A percentile compares a stretch with the other conserved stretches of the same genome.
Evolutionary conservation across 371 early-diverging fungal species (phyloP).

Genomic region (Syncephalastrum monosporum): DNA sequence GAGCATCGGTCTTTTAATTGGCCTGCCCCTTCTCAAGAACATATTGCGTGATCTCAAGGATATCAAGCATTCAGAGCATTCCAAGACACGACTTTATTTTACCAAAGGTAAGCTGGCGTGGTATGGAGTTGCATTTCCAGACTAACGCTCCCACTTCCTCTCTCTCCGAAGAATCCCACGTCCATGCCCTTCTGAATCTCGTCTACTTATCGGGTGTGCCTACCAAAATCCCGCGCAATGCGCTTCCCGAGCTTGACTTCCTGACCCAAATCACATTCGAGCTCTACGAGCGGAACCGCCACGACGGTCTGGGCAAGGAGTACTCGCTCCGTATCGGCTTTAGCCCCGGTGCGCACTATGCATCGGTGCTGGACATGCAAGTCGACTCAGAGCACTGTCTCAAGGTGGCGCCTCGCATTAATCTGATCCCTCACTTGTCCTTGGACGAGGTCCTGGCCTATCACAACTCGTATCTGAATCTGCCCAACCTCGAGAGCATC

Average conservation of each 20-base stretch:
- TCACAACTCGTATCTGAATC: conserved; percentile 42
- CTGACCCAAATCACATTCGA: conserved; percentile 97
- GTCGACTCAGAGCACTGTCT: conserved; percentile 88
- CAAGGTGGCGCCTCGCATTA: conserved; percentile 73
- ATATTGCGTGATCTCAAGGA: conserved; percentile 76
- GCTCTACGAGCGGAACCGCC: conserved; percentile 85
- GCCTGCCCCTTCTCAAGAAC: conserved; percentile 73
- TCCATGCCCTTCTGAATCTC: conserved; percentile 88
- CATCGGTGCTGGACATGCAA: conserved; percentile 86
- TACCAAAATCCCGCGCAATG: conserved; percentile 61
- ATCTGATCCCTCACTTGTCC: conserved; percentile 44
- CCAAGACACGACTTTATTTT: conserved; percentile 89
- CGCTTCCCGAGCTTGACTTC: conserved; percentile 90
- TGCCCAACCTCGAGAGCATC: conserved; percentile 43
- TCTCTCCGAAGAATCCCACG: conserved; percentile 75
- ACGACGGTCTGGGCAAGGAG: conserved; percentile 57
- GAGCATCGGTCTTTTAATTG: conserved; percentile 85
- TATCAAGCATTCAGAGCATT: conserved; percentile 51
- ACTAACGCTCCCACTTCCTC: not conserved
- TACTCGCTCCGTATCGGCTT: conserved; percentile 91
- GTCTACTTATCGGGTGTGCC: conserved; percentile 86
- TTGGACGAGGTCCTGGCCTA: conserved; percentile 45
- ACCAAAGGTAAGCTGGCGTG: conserved; percentile 69
- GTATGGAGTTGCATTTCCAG: not conserved
- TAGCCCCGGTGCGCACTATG: conserved; percentile 89